Evolutionary conservation across 1,284 basidiomycete genomes (phyloP).

Genomic region (Sporisorium reilianum): DNA sequence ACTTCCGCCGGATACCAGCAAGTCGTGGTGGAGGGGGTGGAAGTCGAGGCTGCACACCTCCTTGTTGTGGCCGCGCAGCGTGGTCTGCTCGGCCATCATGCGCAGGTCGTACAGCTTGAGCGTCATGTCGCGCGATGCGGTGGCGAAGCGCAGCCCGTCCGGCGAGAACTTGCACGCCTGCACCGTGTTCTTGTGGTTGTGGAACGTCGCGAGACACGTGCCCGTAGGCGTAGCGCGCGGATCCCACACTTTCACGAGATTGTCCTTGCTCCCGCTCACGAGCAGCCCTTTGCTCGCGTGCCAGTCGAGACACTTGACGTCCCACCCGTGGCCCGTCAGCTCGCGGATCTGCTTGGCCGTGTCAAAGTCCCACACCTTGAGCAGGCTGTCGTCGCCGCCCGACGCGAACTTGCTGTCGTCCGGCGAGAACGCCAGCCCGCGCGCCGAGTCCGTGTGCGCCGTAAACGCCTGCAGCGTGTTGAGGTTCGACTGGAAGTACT

Average conservation of each 20-base stretch:
- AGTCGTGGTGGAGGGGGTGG: conserved; percentile 89
- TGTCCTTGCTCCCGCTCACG: conserved; percentile 95
- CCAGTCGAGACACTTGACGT: conserved; percentile 98
- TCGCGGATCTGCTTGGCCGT: conserved; percentile 76
- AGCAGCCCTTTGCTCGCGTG: conserved; percentile 95
- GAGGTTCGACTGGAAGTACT: conserved; percentile 99
- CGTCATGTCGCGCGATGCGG: conserved; percentile 91
- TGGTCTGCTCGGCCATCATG: conserved; percentile 92
- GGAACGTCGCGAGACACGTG: conserved; percentile 70
- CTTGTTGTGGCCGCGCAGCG: conserved; percentile 93
- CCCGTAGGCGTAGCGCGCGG: conserved; percentile 72
- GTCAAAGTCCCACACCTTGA: conserved; percentile 95
- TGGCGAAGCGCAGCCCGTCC: conserved; percentile 86
- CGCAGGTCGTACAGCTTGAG: conserved; percentile 98
- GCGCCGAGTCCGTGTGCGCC: conserved; percentile 80
- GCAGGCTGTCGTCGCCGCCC: conserved; percentile 91
- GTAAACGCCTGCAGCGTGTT: conserved; percentile 95
- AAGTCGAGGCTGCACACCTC: conserved; percentile 96
- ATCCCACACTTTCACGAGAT: conserved; percentile 99
- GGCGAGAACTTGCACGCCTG: conserved; percentile 93
- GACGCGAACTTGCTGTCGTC: conserved; percentile 92
- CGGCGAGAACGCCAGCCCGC: conserved; percentile 90
- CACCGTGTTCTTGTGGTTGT: conserved; percentile 96
- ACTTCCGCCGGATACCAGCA: conserved; percentile 92
- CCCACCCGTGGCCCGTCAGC: conserved; percentile 95